Evolutionary conservation across 1,284 basidiomycete species (phyloP), one percentile per base, ranked within the genome.

Genomic region (Marasmius fiardii): DNA sequence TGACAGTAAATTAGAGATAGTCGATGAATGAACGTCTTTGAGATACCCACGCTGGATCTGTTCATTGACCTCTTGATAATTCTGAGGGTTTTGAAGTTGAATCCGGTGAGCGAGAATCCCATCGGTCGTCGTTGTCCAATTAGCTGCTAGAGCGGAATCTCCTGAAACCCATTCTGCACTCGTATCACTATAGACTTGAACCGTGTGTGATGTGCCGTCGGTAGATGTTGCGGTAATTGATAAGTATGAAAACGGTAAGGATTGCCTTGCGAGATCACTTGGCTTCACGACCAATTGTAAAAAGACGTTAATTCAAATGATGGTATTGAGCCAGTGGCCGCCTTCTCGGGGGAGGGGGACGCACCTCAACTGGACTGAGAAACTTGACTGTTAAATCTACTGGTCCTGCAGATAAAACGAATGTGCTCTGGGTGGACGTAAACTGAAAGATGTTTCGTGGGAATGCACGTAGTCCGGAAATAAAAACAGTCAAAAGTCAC

Each of bases 301-400:
- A 52, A 50, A 48, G 16, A 34, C 51, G 45, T 54, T n/a, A n/a
- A n/a, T n/a, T n/a, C n/a, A n/a, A n/a, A n/a, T n/a, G n/a, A n/a
- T n/a, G n/a, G n/a, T n/a, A n/a, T n/a, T n/a, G n/a, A n/a, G n/a
- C n/a, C n/a, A n/a, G n/a, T n/a, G n/a, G n/a, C n/a, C n/a, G n/a
- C n/a, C n/a, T n/a, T n/a, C n/a, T n/a, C n/a, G n/a, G n/a, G n/a
- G n/a, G n/a, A n/a, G n/a, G n/a, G n/a, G n/a, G n/a, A 28, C 21
- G n/a, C 28, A 83, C 83, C 73, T 87, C 85, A 20, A 88, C 78
- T n/a, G 83, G 84, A 61, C 80, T 85, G n/a, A 85, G 68, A 62
- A 85, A 86, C 8, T 72, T 81, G n/a, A 81, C 77, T 12, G 78
- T 81, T 14, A 86, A 60, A 58, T 83, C 79, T 18, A 87, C 72